Base-by-base conservation (phyloP, 179 eudicot genomes). In the Spinacia oleracea region DNA sequence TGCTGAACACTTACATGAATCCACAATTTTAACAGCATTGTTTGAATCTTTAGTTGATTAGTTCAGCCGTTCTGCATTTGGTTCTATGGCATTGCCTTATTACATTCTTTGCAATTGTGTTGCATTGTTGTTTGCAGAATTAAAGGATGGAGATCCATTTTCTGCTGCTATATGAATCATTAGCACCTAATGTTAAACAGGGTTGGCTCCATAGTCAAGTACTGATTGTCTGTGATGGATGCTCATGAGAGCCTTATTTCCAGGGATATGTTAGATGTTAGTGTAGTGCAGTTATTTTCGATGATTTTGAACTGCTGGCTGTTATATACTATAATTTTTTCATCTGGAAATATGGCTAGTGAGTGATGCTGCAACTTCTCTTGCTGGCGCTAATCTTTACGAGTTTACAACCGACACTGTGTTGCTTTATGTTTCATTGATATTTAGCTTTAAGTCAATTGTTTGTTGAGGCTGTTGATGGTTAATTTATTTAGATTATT, bases 111-210 rank as follows among this genome's bases (percentile, higher is more conserved):
- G 21, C 38, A 3, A 42, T 67, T 77, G 38, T 51, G 40, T 43
- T 72, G 35, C 59, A 11, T 50, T 50, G 50, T 5, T 45, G 43
- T n/a, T 25, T 70, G 73, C 32, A 40, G 27, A 68, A 40, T 68
- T 40, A 34, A 65, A 23, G 45, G 14, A 25, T 10, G 32, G 14
- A 9, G 31, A 58, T 66, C n/a, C 25, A 64, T 50, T 21, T 34
- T 32, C 34, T 76, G 12, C 45, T 77, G 66, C 23, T 35, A 67
- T 55, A 43, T 34, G 9, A 38, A 77, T 43, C 63, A 8, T 63
- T 15, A 43, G 34, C 25, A 8, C 59, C 6, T 10, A 16, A 21
- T 60, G 42, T 16, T 50, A 20, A n/a, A 64, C 29, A 65, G 18
- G 48, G n/a, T 56, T 29, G 53, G 42, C 48, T 2, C 66, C 10